phyloP scores from a whole-genome alignment of 176 grass and related monocot species.

The Luzula sylvatica region DNA sequence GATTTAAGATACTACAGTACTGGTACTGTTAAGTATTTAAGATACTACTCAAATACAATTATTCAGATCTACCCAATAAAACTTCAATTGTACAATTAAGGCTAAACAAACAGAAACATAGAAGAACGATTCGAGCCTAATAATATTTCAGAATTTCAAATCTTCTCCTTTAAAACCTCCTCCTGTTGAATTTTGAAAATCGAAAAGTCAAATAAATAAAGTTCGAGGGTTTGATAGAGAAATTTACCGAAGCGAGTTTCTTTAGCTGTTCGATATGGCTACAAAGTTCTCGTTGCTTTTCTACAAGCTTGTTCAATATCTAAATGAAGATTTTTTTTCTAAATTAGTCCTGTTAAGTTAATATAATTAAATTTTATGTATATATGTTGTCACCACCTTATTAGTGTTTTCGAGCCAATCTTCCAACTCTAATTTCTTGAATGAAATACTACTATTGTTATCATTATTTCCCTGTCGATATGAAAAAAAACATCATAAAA shows the following conservation, averaged over 20 bases:
- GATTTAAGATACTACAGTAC: too few species aligned
- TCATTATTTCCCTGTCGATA: constrained; percentile 2
- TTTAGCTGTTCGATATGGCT: constrained; percentile 48
- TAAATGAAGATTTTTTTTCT: constrained; percentile 2
- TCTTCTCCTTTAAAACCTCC: too few species aligned
- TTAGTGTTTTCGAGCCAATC: constrained; percentile 36
- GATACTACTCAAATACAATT: too few species aligned
- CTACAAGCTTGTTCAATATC: constrained; percentile 45
- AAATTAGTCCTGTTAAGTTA: neutral
- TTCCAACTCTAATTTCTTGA: constrained; percentile 59
- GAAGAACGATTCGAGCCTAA: too few species aligned
- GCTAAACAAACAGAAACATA: too few species aligned
- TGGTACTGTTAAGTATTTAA: too few species aligned
- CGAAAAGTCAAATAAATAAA: neutral
- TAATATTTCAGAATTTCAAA: too few species aligned
- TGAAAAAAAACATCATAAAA: neutral
- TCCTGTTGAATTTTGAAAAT: too few species aligned
- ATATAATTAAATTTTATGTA: constrained; percentile 17
- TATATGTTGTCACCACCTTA: constrained; percentile 56
- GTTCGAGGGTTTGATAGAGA: neutral
- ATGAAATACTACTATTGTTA: constrained; percentile 18
- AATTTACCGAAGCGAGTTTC: constrained; percentile 37
- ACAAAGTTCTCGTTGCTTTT: constrained; percentile 55
- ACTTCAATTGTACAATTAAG: too few species aligned
- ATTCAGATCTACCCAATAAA: too few species aligned